Conservation (phyloP, 176 grass and related monocot genomes). For the Triticum dicoccoides region DNA sequence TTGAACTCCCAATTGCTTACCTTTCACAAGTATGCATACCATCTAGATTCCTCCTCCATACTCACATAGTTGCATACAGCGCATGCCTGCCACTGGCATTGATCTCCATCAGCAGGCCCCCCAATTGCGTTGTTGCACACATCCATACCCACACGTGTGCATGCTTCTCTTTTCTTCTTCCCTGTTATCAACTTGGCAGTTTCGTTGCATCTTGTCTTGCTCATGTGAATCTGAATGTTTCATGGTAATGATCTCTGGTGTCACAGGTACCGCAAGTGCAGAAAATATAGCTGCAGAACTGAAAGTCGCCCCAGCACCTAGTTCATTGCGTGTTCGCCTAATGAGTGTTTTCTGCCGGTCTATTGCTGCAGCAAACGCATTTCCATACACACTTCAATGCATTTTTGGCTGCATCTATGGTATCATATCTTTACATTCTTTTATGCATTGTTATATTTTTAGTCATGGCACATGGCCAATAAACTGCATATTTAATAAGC, state of each 20-base stretch:
- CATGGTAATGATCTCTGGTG: constrained; percentile 29
- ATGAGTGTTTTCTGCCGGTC: constrained; percentile 91
- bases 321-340: constrained; percentile 64
- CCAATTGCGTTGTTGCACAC: background rate
- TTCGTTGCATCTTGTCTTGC: background rate
- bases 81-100: background rate
- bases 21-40: constrained; percentile 15
- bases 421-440: constrained; percentile 26
- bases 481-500: constrained; percentile 3
- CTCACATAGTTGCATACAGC: background rate
- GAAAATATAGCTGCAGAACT: constrained; percentile 82
- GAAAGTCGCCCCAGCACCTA: constrained; percentile 69
- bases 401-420: constrained; percentile 93
- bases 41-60: constrained; percentile 9
- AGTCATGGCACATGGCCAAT: background rate
- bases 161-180: constrained; percentile 4
- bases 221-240: background rate
- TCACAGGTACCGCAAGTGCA: constrained; percentile 57
- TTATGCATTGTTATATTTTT: background rate
- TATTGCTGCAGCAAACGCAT: constrained; percentile 83
- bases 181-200: background rate
- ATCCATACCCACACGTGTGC: background rate
- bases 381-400: constrained; percentile 87
- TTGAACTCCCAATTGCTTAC: background rate
- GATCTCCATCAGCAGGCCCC: background rate